phyloP scores from a whole-genome alignment of 495 filamentous ascomycete genomes.

The Lasiosphaeriaceae sp. region DNA sequence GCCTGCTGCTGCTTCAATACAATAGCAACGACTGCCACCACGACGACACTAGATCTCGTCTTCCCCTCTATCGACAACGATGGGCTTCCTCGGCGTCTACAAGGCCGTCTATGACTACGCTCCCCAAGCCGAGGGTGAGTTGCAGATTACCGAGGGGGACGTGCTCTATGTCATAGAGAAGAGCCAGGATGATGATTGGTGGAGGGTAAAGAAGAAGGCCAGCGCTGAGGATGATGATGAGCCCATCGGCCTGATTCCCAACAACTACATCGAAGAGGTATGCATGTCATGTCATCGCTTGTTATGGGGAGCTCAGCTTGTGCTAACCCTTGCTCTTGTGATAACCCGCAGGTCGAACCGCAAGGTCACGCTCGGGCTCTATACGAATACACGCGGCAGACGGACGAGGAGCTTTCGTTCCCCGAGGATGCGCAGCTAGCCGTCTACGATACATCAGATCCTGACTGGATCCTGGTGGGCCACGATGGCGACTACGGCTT shows the following conservation, averaged over 20 bases:
- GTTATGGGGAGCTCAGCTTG: background rate
- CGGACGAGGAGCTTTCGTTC: constrained; percentile 96
- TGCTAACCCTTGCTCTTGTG: background rate
- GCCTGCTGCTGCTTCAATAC: background rate
- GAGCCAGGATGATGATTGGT: constrained; percentile 89
- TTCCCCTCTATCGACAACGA: constrained; percentile 19
- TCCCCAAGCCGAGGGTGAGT: constrained; percentile 83
- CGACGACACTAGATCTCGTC: background rate
- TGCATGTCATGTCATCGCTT: constrained; percentile 29
- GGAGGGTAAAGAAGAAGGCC: constrained; percentile 97
- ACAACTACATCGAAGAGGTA: constrained; percentile 97
- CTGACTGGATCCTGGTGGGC: constrained; percentile 94
- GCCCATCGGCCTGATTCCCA: constrained; percentile 87
- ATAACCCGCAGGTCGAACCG: constrained; percentile 60
- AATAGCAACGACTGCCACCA: background rate
- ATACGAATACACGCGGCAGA: constrained; percentile 95
- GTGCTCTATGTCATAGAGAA: constrained; percentile 90
- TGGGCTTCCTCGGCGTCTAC: constrained; percentile 85
- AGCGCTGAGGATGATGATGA: constrained; percentile 89
- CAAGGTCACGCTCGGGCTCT: constrained; percentile 73
- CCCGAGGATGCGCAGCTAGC: constrained; percentile 78
- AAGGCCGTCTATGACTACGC: constrained; percentile 90
- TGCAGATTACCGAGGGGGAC: constrained; percentile 85
- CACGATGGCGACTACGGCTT: constrained; percentile 85
- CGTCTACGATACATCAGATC: constrained; percentile 87